Evolutionary conservation across 768 basidiomycete genomes (phyloP).

Genomic region (Mycena albidolilacea): DNA sequence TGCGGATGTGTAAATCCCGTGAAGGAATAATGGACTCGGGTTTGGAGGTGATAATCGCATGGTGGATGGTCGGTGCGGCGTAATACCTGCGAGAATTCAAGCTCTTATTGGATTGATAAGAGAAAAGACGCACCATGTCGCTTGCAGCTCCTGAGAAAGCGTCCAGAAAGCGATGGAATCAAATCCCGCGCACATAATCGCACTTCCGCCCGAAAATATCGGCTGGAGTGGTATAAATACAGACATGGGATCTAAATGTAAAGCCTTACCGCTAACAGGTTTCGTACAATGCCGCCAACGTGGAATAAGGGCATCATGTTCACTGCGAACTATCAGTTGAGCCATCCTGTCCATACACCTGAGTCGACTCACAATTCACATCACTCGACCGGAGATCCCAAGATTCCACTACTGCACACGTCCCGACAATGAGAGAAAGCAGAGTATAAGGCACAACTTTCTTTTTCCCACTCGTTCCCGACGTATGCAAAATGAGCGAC

Average conservation of each 20-base stretch:
- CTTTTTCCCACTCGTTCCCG: slow-evolving; percentile 71
- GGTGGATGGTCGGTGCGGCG: slow-evolving; percentile 65
- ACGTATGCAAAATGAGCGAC: slow-evolving; percentile 70
- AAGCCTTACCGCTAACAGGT: slow-evolving; percentile 57
- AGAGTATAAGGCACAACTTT: slow-evolving; percentile 64
- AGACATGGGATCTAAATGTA: background rate
- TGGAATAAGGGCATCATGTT: slow-evolving; percentile 74
- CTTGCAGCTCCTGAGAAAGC: slow-evolving; percentile 51
- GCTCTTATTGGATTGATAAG: slow-evolving; percentile 2
- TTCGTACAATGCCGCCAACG: slow-evolving; percentile 72
- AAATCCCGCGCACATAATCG: slow-evolving; percentile 70
- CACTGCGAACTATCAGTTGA: slow-evolving; percentile 42
- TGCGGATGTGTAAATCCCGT: slow-evolving; percentile 55
- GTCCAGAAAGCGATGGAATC: slow-evolving; percentile 67
- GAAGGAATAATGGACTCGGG: slow-evolving; percentile 49
- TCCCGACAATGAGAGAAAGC: slow-evolving; percentile 60
- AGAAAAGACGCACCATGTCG: slow-evolving; percentile 62
- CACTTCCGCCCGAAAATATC: slow-evolving; percentile 64
- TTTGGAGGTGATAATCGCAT: slow-evolving; percentile 59
- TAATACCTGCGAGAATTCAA: slow-evolving; percentile 54
- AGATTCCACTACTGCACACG: slow-evolving; percentile 60
- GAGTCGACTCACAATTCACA: slow-evolving; percentile 56
- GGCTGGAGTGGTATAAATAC: slow-evolving; percentile 44
- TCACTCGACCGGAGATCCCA: slow-evolving; percentile 57
- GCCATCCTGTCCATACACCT: background rate